Evolutionary conservation across 2,329 filamentous ascomycete genomes (phyloP), one percentile per base, ranked within the genome.

Genomic region (Diplodia seriata): DNA sequence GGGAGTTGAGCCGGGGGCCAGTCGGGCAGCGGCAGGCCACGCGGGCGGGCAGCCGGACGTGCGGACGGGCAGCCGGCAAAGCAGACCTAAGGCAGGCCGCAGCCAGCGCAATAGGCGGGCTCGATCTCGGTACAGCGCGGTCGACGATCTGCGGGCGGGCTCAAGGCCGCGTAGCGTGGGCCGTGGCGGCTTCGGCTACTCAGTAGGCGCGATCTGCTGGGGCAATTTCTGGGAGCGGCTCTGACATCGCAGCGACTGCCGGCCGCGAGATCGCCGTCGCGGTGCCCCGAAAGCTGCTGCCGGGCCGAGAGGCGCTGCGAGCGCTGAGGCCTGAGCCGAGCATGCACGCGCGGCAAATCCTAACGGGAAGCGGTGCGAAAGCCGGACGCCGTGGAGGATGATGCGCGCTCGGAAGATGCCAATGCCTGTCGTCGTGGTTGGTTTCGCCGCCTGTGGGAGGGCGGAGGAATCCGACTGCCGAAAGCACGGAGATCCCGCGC

Each of bases 391-490:
- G 55, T 14, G 55, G 57, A 62, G 57, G 57, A 62, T 62, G 57
- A 62, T 62, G 57, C 47, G 57, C 56, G 56, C 56, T 59, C 56
- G 56, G 56, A 59, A 49, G 20, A 29, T 59, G 56, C 56, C 56
- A 59, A 59, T 59, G 56, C 56, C 56, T 59, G 56, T 26, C 38
- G 26, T 15, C 2, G 38, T 23, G 38, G 36, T 59, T 36, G 33
- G n/a, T 40, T 57, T 57, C 54, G 57, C 57, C 40, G 40, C 40
- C 40, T 40, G 40, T 38, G 55, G 40, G 40, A 62, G 40, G 57
- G 57, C 57, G 57, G 57, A 62, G 57, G 40, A 62, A 62, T 49
- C 57, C 57, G 57, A 62, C 40, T 49, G 57, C 57, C 57, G 57
- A 62, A 61, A 50, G 57, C 40, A 62, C 57, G 57, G 56, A 59